Evolutionary conservation across 2,329 filamentous ascomycete genomes (phyloP), one percentile per base, ranked within the genome.

Genomic region (Anisogramma anomala): DNA sequence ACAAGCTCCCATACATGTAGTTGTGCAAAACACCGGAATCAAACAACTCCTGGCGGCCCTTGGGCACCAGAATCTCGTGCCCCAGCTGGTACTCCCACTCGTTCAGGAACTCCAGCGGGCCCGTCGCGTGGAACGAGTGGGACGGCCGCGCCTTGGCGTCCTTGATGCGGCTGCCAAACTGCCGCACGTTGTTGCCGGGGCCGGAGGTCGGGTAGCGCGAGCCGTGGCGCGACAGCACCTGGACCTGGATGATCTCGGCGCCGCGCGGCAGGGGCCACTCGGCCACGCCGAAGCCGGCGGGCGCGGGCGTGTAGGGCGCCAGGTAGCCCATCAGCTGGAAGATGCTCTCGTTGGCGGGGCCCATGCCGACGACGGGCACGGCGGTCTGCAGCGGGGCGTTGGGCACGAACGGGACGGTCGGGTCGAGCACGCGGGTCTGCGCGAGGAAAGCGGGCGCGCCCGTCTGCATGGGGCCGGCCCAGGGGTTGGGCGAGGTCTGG

Each of bases 191-290:
- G 37, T 37, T 41, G n/a, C 45, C 45, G 25, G 73, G 67, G 1
- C 69, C 69, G 3, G 65, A 63, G 3, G 82, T 82, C 0, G 83
- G 83, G 57, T 87, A 88, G 11, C 83, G 70, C 28, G 79, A 70
- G 7, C 83, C 83, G 54, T 87, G 82, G 1, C 83, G 74, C 10
- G 79, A 80, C 4, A 86, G 64, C 76, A 86, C 79, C 62, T 82
- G 64, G 15, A 87, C 64, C 62, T 84, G 79, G 20, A 78, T 65
- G 36, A 86, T 82, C 43, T 80, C 76, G 0, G 81, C 72, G 10
- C 76, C 80, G 6, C 65, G 57, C 1, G 81, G 82, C 13, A 84
- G 57, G 3, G 80, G 67, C 51, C 80, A 82, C 58, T 88, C 83
- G 13, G 80, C 65, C 0, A 84, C 79, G 3, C 83, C 83, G 48